Base-by-base conservation (phyloP, 345 rosid genomes). In the Citrus australasica region DNA sequence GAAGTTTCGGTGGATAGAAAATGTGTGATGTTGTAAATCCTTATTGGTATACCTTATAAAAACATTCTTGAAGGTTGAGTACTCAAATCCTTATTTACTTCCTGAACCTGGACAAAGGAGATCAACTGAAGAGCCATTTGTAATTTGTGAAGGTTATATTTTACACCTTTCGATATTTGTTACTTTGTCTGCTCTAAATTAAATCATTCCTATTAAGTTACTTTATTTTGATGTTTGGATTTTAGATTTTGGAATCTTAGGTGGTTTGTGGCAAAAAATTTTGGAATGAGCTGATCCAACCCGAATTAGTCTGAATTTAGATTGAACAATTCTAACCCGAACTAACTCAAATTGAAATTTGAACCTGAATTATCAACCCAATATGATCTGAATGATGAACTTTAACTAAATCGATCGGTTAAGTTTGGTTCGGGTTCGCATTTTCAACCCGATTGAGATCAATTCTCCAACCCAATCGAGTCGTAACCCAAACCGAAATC, bases 41-140 rank as follows among this genome's bases (percentile, higher is more conserved):
- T 83, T 69, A 81, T 30, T 76, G 60, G 75, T 46, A 63, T 81
- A 9, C 69, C 32, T 27, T 33, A 19, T 62, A n/a, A 63, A 1
- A 53, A 80, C 69, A 70, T 82, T 85, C 72, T 76, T 82, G 86
- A 86, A 95, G 99, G 90, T 91, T 74, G 89, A 90, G 83, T 95
- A 95, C 86, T 95, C 99, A 77, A 95, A 95, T 87, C 99, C 99
- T 75, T 91, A 97, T 71, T 81, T 88, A 35, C 99, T 95, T 84
- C 99, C 99, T 74, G 97, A 95, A 83, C 95, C 98, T 80, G 99
- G 96, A 75, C 87, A 85, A 82, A 90, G 98, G 86, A 88, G 80
- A 61, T 93, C 94, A 62, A 89, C 93, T 70, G 99, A 92, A 86
- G 97, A 95, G 85, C 99, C 98, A 76, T 35, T 87, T 68, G 99